Evolutionary conservation across 331 rosid genomes (phyloP), one percentile per base, ranked within the genome.

Genomic region (Pyracantha coccinea): DNA sequence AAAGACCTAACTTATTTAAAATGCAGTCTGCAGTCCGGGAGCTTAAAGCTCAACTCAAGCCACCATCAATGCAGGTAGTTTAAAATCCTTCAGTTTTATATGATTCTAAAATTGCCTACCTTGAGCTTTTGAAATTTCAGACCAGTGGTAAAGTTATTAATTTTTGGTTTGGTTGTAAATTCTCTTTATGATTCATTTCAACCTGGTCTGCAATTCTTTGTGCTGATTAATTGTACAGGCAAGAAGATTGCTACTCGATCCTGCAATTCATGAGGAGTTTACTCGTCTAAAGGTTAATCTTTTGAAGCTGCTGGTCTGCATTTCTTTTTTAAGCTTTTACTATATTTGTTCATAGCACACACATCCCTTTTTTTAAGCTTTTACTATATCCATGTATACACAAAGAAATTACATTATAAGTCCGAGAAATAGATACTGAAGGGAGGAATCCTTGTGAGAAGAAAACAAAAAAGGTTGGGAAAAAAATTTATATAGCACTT

Each of bases 211-310:
- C 67, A 68, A 59, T 72, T 71, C 20, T 15, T 35, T 27, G 25
- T 74, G 65, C 45, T 80, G 55, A 60, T 75, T 73, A 52, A 69
- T 84, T 85, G 60, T 58, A 74, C 82, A 93, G 98, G 94, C 95
- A 57, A 88, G 97, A 79, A 89, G 92, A 80, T 79, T 93, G 85
- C 86, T 93, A 79, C 86, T 93, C 58, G 98, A 93, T 87, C 98
- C 96, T 10, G 98, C 96, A 75, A 85, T 93, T 69, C 95, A 93
- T 86, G 97, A 93, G 81, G 98, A 93, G 85, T 93, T 93, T 79
- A 87, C 88, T 14, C 96, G 97, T 29, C 83, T 91, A 53, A 93
- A 91, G 98, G 97, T 93, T 64, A 77, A 88, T 77, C 50, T 47
- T 77, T 25, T 54, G n/a, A 55, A 29, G 41, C 25, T 33, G 24